These are phyloP conservation scores for Marasmius fiardii DNA, from an alignment of 1,284 basidiomycete species.

Conservation along the genomic window DNA sequence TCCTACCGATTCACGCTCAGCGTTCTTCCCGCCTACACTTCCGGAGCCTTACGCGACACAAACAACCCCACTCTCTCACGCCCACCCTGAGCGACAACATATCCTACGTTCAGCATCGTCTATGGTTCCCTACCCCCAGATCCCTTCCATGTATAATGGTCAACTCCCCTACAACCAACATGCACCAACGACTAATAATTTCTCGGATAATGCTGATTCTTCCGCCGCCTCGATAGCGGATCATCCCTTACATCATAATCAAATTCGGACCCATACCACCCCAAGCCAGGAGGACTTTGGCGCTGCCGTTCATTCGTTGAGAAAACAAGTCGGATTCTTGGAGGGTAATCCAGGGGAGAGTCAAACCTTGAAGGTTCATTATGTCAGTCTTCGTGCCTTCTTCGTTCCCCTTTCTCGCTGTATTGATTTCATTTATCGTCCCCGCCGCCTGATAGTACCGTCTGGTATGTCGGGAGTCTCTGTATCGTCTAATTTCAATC, in stretches of 20 bases:
- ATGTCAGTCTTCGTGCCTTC: no score
- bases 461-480: neutral
- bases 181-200: neutral
- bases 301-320: slow-evolving; percentile 6
- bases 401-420: neutral
- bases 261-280: neutral
- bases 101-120: neutral
- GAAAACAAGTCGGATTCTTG: slow-evolving; percentile 6
- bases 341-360: slow-evolving; percentile 10
- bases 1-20: neutral
- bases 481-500: neutral
- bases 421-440: neutral
- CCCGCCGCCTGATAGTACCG: no score
- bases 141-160: neutral
- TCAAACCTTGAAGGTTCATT: slow-evolving; percentile 7
- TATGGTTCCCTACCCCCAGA: neutral
- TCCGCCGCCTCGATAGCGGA: neutral
- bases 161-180: neutral
- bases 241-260: neutral
- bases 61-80: neutral
- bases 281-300: no score
- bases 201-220: no score
- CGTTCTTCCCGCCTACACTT: neutral
- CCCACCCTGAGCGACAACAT: neutral
- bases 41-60: neutral